Conservation (phyloP, 768 basidiomycete species). For the Tylopilus balloui region DNA sequence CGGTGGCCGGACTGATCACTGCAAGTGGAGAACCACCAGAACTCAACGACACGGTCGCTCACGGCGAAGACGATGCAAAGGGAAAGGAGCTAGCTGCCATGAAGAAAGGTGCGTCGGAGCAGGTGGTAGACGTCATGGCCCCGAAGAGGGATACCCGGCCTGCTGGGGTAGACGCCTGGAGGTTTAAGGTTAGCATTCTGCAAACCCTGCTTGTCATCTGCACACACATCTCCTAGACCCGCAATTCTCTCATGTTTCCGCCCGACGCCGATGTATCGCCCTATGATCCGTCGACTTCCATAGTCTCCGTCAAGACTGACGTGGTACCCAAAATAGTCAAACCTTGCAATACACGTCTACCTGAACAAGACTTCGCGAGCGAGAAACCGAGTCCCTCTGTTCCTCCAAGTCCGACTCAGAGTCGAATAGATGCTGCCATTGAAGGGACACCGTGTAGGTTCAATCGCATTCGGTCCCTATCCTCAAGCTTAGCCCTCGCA, state of each 20-base stretch:
- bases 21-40: conserved; percentile 19
- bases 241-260: conserved; percentile 93
- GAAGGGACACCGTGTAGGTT: conserved; percentile 83
- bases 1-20: conserved; percentile 51
- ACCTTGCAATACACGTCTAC: conserved; percentile 77
- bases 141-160: conserved; percentile 67
- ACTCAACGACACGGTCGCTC: conserved; percentile 9
- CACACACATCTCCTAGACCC: conserved; percentile 48
- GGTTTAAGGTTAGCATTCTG: conserved; percentile 57
- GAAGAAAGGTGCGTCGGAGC: conserved; percentile 28
- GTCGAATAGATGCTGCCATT: conserved; percentile 89
- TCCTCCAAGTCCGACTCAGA: conserved; percentile 87
- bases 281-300: conserved; percentile 46
- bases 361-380: conserved; percentile 57
- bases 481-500: conserved; percentile 29
- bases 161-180: conserved; percentile 77
- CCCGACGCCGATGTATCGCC: conserved; percentile 89
- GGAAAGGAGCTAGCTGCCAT: conserved; percentile 21
- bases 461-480: neutral
- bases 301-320: conserved; percentile 28
- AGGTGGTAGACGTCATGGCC: conserved; percentile 69
- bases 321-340: conserved; percentile 61
- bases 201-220: neutral
- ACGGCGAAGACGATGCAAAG: conserved; percentile 24
- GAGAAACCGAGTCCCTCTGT: conserved; percentile 43